These are phyloP conservation scores for Cryptococcus wingfieldii DNA, from an alignment of 1,284 basidiomycete species.

Conservation along the genomic window DNA sequence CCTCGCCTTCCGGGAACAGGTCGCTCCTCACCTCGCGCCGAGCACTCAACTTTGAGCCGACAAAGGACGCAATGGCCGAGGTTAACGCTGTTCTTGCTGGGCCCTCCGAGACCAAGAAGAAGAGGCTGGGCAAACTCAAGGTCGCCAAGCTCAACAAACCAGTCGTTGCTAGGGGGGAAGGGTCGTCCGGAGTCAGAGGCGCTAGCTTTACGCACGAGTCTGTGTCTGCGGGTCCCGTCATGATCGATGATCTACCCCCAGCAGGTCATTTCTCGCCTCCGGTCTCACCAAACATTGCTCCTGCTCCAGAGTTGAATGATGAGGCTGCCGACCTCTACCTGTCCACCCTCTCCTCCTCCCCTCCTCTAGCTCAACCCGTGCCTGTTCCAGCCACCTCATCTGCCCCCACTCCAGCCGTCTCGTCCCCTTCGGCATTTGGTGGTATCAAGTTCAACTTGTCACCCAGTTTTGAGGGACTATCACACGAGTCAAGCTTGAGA, in stretches of 20 bases:
- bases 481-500: not conserved
- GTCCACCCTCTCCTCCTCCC: not conserved
- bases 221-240: slow-evolving; percentile 7
- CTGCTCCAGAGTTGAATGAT: not conserved
- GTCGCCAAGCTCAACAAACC: slow-evolving; percentile 9
- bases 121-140: slow-evolving; percentile 5
- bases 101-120: not conserved
- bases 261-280: slow-evolving; percentile 8
- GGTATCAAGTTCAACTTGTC: not conserved
- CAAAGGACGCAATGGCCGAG: slow-evolving; percentile 7
- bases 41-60: slow-evolving; percentile 8
- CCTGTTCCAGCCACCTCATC: not conserved
- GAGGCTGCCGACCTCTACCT: not conserved
- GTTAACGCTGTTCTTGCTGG: slow-evolving; percentile 6
- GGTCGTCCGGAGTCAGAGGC: not conserved
- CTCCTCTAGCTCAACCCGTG: not conserved
- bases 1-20: not conserved
- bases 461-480: not conserved
- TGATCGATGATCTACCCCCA: slow-evolving; percentile 17
- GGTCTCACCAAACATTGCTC: slow-evolving; percentile 4
- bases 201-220: not conserved
- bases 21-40: slow-evolving; percentile 4
- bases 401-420: not conserved
- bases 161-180: not conserved
- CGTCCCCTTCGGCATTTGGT: not conserved